Evolutionary conservation across 352 stramenopile genomes (phyloP).

Genomic region (Globisporangium echinulatum): DNA sequence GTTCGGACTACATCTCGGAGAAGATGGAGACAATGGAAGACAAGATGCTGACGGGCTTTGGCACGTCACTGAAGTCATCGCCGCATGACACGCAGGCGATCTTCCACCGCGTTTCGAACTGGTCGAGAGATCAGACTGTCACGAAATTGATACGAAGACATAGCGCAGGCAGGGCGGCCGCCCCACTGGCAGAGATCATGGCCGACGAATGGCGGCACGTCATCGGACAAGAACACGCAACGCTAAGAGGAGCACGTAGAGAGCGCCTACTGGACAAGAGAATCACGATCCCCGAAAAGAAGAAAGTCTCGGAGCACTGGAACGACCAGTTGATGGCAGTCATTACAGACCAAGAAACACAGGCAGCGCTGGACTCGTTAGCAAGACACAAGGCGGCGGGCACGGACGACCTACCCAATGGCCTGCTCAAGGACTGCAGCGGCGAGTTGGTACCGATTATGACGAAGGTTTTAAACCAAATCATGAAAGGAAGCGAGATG

Average conservation of each 20-base stretch:
- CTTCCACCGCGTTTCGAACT: neutral
- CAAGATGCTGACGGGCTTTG: too few relatives aligned
- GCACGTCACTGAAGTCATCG: neutral
- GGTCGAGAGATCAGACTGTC: neutral
- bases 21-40: neutral
- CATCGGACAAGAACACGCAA: neutral
- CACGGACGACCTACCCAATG: neutral
- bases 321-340: neutral
- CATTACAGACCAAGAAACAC: neutral
- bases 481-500: neutral
- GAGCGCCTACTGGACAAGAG: neutral
- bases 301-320: neutral
- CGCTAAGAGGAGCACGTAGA: neutral
- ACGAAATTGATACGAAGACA: neutral
- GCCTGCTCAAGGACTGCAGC: conserved; percentile 4
- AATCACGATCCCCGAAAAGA: neutral
- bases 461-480: neutral
- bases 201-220: neutral
- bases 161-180: neutral
- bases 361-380: neutral
- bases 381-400: neutral
- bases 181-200: neutral
- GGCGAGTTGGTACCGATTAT: neutral
- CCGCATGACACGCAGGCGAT: neutral
- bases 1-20: too few relatives aligned